These are phyloP conservation scores for Scutellaria minor DNA, from an alignment of 257 asterid genomes.

Conservation along the genomic window DNA sequence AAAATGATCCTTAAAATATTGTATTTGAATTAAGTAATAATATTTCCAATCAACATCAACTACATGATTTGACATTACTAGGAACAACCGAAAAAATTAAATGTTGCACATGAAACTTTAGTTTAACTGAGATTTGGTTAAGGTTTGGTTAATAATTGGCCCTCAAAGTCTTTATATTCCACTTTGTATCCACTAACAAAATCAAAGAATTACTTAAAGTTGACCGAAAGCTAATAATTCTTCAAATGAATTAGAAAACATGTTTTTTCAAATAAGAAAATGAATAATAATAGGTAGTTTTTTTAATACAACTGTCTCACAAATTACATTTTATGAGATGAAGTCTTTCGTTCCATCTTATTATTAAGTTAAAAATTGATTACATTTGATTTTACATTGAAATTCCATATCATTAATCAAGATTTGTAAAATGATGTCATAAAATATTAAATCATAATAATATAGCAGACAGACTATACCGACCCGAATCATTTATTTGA, in stretches of 20 bases:
- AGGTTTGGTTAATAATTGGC: slow-evolving; percentile 39
- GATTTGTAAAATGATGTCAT: no score
- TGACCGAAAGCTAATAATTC: slow-evolving; percentile 8
- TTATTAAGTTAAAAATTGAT: no score
- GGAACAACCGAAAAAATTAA: not conserved
- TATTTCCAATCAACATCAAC: not conserved
- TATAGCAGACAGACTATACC: not conserved
- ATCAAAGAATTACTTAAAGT: slow-evolving; percentile 17
- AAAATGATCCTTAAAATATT: not conserved
- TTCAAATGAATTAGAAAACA: not conserved
- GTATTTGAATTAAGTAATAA: not conserved
- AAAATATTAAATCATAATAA: no score
- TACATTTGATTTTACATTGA: no score
- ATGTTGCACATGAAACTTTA: not conserved
- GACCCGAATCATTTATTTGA: slow-evolving; percentile 14
- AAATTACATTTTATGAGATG: no score
- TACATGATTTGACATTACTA: slow-evolving; percentile 20
- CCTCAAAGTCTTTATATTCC: slow-evolving; percentile 19
- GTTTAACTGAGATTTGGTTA: slow-evolving; percentile 39
- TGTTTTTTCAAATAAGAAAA: not conserved
- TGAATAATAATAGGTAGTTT: not conserved
- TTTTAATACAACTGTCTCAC: no score
- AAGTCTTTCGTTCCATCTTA: no score
- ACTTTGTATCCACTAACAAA: slow-evolving; percentile 29
- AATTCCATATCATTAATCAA: no score